Conservation (phyloP, 345 rosid species). For the Excoecaria cochinchinensis region DNA sequence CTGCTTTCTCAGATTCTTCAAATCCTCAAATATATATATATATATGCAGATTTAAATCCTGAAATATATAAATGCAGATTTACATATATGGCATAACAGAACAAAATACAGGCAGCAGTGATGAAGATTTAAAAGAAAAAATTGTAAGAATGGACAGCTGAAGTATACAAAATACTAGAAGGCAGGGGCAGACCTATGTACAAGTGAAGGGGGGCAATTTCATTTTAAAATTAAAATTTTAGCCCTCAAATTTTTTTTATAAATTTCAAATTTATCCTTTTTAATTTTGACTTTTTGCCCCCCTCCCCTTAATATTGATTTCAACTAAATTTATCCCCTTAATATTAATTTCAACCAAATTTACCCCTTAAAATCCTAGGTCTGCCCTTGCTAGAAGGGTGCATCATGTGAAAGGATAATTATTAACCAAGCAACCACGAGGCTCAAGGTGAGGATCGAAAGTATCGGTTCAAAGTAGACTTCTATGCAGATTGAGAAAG, state of each 20-base stretch:
- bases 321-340: too few relatives aligned
- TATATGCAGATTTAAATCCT: too few relatives aligned
- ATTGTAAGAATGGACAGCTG: not conserved
- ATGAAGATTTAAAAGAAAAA: not conserved
- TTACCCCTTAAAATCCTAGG: too few relatives aligned
- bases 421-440: not conserved
- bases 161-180: too few relatives aligned
- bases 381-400: not conserved
- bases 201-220: too few relatives aligned
- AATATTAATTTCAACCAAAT: too few relatives aligned
- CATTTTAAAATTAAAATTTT: too few relatives aligned
- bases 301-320: too few relatives aligned
- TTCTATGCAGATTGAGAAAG: not conserved
- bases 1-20: constrained; percentile 81
- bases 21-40: constrained; percentile 67
- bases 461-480: not conserved
- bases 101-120: not conserved
- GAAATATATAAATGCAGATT: not conserved
- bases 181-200: too few relatives aligned
- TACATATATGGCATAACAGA: not conserved
- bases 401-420: not conserved
- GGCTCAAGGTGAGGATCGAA: not conserved
- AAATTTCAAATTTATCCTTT: too few relatives aligned
- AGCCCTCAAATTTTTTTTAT: too few relatives aligned
- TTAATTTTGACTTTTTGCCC: too few relatives aligned